Evolutionary conservation across 768 basidiomycete genomes (phyloP).

Genomic region (Pholiota molesta): DNA sequence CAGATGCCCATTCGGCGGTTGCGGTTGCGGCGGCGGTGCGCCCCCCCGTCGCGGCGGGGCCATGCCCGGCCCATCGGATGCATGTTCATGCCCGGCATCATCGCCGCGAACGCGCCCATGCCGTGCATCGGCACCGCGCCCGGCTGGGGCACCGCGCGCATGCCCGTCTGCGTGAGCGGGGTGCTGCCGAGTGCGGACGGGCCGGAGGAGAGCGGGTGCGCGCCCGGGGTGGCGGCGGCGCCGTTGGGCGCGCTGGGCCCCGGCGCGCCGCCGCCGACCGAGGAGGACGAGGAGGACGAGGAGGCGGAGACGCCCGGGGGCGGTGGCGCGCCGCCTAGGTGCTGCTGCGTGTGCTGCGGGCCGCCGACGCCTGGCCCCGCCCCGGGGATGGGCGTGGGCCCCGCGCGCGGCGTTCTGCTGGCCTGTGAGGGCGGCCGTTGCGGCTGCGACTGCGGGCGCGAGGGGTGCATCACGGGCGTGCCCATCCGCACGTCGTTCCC

Average conservation of each 20-base stretch:
- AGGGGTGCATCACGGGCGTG: conserved; percentile 45
- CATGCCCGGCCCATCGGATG: neutral
- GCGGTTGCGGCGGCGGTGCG: neutral
- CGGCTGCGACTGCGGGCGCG: conserved; percentile 64
- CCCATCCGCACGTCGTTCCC: conserved; percentile 36
- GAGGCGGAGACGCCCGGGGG: neutral
- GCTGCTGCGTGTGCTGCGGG: conserved; percentile 6
- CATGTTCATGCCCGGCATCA: conserved; percentile 2
- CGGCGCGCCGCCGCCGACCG: neutral
- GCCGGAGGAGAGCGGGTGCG: conserved; percentile 21
- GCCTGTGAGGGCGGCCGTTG: conserved; percentile 57
- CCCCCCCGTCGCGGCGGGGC: too few species aligned
- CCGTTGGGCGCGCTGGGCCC: neutral
- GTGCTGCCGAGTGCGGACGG: conserved; percentile 32
- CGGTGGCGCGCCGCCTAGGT: neutral
- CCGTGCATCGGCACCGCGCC: neutral
- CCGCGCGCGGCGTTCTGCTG: conserved; percentile 36
- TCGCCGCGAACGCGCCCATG: neutral
- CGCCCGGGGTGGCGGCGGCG: neutral
- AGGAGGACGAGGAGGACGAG: neutral
- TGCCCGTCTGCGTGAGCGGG: conserved; percentile 3
- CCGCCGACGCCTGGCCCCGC: conserved; percentile 32
- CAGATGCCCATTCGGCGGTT: neutral
- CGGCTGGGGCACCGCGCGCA: conserved; percentile 1
- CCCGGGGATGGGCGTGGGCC: conserved; percentile 14